A percentile compares a stretch with the other conserved stretches of the same genome.
Conservation (phyloP, 2,329 filamentous ascomycete genomes). For the Monilinia fructicola region DNA sequence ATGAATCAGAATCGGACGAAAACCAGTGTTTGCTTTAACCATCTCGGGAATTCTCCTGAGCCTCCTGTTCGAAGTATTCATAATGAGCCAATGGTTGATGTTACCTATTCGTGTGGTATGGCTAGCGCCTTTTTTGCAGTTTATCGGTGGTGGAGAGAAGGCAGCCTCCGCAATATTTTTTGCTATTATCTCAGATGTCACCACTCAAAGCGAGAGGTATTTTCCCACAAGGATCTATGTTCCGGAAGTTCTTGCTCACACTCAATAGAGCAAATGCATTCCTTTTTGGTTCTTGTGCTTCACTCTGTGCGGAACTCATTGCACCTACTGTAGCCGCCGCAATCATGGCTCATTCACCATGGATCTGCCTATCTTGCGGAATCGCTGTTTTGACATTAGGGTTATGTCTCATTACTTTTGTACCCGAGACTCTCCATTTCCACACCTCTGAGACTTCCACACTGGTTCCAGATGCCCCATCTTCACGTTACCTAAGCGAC, state of each 20-base stretch:
- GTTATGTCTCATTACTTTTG: conserved; percentile 32
- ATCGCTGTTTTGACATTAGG: conserved; percentile 27
- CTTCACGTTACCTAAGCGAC: conserved; percentile 18
- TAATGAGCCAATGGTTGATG: conserved; percentile 41
- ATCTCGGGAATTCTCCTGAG: conserved; percentile 40
- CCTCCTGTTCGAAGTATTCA: conserved; percentile 37
- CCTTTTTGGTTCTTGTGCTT: conserved; percentile 38
- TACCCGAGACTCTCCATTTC: conserved; percentile 41
- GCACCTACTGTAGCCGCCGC: conserved; percentile 43
- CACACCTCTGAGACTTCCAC: conserved; percentile 20
- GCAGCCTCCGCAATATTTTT: conserved; percentile 40
- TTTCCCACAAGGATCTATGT: background rate
- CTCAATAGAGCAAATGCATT: conserved; percentile 43
- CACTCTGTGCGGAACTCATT: conserved; percentile 42
- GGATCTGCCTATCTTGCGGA: conserved; percentile 35
- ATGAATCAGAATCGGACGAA: conserved; percentile 40
- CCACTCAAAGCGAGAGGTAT: conserved; percentile 43
- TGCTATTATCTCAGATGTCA: conserved; percentile 44
- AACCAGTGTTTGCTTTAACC: conserved; percentile 40
- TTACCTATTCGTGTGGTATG: conserved; percentile 42
- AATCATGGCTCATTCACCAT: conserved; percentile 41
- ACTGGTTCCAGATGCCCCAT: conserved; percentile 18
- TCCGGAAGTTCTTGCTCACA: conserved; percentile 1
- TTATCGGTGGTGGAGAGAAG: conserved; percentile 44
- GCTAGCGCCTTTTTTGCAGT: conserved; percentile 38